Evolutionary conservation across 805 yeast genomes (phyloP).

Genomic region (Metschnikowia chrysomelidarum): DNA sequence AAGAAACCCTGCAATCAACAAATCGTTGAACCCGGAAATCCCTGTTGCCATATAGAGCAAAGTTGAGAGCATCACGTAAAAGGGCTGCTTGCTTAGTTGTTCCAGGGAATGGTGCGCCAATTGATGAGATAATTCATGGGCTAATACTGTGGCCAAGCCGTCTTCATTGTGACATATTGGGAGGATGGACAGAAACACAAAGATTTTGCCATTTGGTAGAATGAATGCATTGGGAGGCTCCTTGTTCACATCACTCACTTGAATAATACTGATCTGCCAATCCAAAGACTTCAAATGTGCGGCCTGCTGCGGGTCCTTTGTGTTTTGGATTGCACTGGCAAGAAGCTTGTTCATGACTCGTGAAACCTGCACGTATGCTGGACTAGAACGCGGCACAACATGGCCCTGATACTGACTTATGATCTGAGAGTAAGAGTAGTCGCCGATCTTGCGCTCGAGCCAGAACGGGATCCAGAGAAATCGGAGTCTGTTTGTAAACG

Average conservation of each 20-base stretch:
- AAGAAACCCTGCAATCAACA: conserved; percentile 54
- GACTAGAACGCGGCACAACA: conserved; percentile 63
- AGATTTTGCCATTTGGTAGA: conserved; percentile 93
- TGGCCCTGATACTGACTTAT: conserved; percentile 49
- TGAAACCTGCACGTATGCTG: conserved; percentile 55
- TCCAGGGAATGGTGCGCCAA: conserved; percentile 91
- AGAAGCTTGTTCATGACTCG: conserved; percentile 64
- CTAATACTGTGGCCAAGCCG: conserved; percentile 90
- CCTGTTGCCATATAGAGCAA: conserved; percentile 53
- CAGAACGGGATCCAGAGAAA: conserved; percentile 69
- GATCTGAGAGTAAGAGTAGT: conserved; percentile 59
- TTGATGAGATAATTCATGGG: conserved; percentile 95
- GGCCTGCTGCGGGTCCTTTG: conserved; percentile 32
- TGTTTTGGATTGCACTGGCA: conserved; percentile 46
- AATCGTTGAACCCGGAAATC: conserved; percentile 55
- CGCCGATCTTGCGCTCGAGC: conserved; percentile 63
- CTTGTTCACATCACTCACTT: conserved; percentile 53
- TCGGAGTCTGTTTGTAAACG: conserved; percentile 70
- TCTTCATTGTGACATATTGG: conserved; percentile 79
- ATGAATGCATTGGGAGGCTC: conserved; percentile 97
- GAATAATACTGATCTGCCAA: conserved; percentile 76
- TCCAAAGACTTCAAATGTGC: conserved; percentile 40
- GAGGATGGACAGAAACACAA: conserved; percentile 76
- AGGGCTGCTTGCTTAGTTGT: conserved; percentile 72
- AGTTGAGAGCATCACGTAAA: conserved; percentile 55